A percentile compares a stretch with the other conserved stretches of the same genome.
These are phyloP conservation scores for Suillus subaureus DNA, from an alignment of 768 basidiomycete species.

Conservation along the genomic window DNA sequence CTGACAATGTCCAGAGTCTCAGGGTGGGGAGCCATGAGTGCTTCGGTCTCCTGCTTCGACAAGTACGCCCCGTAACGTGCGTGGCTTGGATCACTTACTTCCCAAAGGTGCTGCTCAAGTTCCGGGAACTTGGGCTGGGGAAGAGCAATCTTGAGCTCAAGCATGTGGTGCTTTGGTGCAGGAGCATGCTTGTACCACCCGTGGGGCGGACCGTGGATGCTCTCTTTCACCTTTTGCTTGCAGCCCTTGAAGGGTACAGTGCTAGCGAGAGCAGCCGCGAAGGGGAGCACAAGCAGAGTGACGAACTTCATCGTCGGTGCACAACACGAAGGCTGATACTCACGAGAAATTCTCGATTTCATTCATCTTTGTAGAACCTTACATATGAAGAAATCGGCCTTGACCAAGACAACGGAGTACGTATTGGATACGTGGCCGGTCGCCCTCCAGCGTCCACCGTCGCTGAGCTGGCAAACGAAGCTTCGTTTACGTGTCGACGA, in stretches of 20 bases:
- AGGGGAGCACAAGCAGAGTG: background rate
- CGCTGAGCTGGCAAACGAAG: background rate
- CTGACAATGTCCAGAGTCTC: slow-evolving; percentile 56
- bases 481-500: background rate
- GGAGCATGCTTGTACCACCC: slow-evolving; percentile 50
- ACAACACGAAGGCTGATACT: background rate
- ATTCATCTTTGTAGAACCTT: background rate
- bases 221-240: slow-evolving; percentile 49
- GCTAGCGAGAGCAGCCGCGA: slow-evolving; percentile 16
- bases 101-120: slow-evolving; percentile 54
- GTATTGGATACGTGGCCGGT: background rate
- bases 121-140: slow-evolving; percentile 51
- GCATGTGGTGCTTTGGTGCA: slow-evolving; percentile 46
- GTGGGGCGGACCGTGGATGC: slow-evolving; percentile 42
- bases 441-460: background rate
- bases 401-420: background rate
- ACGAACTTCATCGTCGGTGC: background rate
- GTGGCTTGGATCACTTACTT: slow-evolving; percentile 61
- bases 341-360: background rate
- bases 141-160: slow-evolving; percentile 61
- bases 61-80: slow-evolving; percentile 57
- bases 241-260: slow-evolving; percentile 15
- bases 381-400: background rate
- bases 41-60: slow-evolving; percentile 67
- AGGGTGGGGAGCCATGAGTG: slow-evolving; percentile 57